These are phyloP conservation scores for Chionographis japonica DNA, from an alignment of 106 monocot genomes.

Conservation along the genomic window DNA sequence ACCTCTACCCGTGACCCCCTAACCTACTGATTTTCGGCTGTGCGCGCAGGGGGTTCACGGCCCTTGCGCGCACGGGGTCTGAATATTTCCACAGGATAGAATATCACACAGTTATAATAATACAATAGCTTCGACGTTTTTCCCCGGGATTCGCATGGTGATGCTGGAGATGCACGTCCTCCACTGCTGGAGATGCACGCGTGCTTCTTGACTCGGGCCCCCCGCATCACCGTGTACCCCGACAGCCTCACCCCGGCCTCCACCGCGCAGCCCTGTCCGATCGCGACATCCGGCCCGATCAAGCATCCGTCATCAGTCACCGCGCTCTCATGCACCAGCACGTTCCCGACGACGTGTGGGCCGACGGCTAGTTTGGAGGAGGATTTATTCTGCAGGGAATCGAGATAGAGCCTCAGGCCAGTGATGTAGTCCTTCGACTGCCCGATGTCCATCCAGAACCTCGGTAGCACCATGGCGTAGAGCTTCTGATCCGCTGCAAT, in stretches of 20 bases:
- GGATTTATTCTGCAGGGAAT: conserved; percentile 42
- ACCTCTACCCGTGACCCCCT: no score
- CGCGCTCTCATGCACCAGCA: conserved; percentile 66
- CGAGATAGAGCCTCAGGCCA: conserved; percentile 53
- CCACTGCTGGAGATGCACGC: conserved; percentile 59
- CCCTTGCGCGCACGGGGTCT: no score
- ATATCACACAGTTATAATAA: no score
- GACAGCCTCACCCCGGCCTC: conserved; percentile 71
- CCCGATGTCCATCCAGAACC: conserved; percentile 86
- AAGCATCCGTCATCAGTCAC: conserved; percentile 61
- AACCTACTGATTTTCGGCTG: no score
- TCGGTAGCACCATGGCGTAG: conserved; percentile 59
- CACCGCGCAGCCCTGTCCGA: conserved; percentile 64
- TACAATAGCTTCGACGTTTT: no score
- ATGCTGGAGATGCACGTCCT: no score
- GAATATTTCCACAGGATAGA: no score
- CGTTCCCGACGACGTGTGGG: conserved; percentile 57
- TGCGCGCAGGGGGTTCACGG: no score
- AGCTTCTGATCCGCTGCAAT: conserved; percentile 51
- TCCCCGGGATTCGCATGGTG: no score
- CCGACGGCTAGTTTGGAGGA: conserved; percentile 36
- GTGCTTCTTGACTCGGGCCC: conserved; percentile 55
- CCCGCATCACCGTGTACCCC: conserved; percentile 59
- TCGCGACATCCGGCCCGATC: conserved; percentile 64
- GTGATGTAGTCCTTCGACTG: conserved; percentile 78